phyloP scores from a whole-genome alignment of 164 flowering plant species.

The Liquidambar formosana region DNA sequence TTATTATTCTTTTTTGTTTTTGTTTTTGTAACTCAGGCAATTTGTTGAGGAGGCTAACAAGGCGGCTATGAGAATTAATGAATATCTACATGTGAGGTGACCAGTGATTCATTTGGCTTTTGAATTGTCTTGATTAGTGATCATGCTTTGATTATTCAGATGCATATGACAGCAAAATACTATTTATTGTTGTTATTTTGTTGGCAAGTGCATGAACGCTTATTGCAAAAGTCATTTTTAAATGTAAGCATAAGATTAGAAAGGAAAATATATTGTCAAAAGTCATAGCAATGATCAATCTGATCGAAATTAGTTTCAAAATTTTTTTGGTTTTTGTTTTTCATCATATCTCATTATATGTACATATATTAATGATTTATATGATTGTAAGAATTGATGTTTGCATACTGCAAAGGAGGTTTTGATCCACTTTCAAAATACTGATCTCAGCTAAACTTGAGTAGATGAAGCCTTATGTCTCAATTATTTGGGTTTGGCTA shows the following conservation, averaged over 20 bases:
- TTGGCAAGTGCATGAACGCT: not conserved
- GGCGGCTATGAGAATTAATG: constrained; percentile 81
- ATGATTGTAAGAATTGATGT: no score
- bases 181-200: not conserved
- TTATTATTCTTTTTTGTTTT: not conserved
- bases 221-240: not conserved
- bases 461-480: no score
- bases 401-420: no score
- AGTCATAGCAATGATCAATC: not conserved
- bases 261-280: not conserved
- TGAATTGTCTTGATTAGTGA: not conserved
- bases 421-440: no score
- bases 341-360: no score
- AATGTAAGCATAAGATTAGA: not conserved
- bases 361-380: no score
- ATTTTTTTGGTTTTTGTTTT: no score
- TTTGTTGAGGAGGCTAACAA: constrained; percentile 83
- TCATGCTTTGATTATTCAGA: not conserved
- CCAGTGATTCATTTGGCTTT: constrained; percentile 19
- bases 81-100: constrained; percentile 94
- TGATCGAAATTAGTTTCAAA: not conserved
- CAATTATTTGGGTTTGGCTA: no score
- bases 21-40: constrained; percentile 49
- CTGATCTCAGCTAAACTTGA: no score
- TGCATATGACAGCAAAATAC: not conserved